A percentile compares a stretch with the other conserved stretches of the same genome.
These are phyloP conservation scores for Nakataea oryzae DNA, from an alignment of 2,329 filamentous ascomycete species.

Conservation along the genomic window DNA sequence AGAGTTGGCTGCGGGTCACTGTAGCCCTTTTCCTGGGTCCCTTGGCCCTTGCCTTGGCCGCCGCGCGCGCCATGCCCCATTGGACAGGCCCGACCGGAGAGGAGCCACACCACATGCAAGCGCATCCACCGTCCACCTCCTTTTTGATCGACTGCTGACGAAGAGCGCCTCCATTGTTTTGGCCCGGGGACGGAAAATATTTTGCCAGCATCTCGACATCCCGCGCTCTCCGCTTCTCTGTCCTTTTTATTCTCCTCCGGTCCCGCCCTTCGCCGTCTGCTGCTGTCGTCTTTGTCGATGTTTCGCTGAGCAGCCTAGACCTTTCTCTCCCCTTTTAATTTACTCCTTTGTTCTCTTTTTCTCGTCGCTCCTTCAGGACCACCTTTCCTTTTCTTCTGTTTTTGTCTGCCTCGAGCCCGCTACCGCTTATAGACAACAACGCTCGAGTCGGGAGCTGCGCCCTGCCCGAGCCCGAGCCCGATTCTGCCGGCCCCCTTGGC, in stretches of 20 bases:
- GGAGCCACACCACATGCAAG: background rate
- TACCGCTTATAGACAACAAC: background rate
- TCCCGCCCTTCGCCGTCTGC: slow-evolving; percentile 10
- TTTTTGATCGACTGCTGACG: slow-evolving; percentile 1
- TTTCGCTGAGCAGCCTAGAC: slow-evolving; percentile 9
- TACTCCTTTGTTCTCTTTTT: slow-evolving; percentile 17
- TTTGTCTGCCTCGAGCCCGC: slow-evolving; percentile 8
- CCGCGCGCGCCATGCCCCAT: background rate
- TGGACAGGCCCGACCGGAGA: background rate
- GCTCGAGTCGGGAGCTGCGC: background rate
- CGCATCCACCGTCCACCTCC: background rate
- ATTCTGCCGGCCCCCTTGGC: background rate
- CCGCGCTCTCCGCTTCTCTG: slow-evolving; percentile 10
- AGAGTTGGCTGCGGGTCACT: background rate
- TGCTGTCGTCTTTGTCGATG: slow-evolving; percentile 7
- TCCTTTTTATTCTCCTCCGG: slow-evolving; percentile 8
- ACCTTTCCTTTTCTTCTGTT: slow-evolving; percentile 17
- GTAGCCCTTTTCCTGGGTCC: background rate
- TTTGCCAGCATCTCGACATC: background rate
- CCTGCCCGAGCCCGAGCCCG: background rate
- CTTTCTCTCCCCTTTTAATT: slow-evolving; percentile 18
- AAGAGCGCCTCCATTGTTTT: background rate
- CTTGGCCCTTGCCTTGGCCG: background rate
- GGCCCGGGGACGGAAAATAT: background rate
- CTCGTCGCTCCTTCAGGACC: slow-evolving; percentile 31